Conservation (phyloP, 148 eudicot species). For the Fagopyrum esculentum region DNA sequence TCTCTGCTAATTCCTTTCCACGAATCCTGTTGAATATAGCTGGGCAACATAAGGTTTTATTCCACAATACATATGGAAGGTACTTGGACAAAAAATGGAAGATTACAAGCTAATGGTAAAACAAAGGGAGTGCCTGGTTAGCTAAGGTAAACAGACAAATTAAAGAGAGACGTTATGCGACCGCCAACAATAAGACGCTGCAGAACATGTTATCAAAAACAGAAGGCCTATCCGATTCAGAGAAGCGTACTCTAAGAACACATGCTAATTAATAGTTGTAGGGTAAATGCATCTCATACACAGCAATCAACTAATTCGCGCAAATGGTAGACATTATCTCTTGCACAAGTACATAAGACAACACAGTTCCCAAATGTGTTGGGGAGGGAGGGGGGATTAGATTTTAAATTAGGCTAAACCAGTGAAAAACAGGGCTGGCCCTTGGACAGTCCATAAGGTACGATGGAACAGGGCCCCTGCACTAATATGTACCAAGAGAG, state of each 20-base stretch:
- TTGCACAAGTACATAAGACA: not conserved
- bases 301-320: not conserved
- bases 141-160: not conserved
- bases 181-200: not conserved
- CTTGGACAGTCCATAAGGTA: too few species aligned
- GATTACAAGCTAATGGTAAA: not conserved
- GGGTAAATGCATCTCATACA: not conserved
- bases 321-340: too few species aligned
- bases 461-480: too few species aligned
- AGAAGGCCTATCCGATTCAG: too few species aligned
- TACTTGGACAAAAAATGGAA: not conserved
- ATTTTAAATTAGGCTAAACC: too few species aligned
- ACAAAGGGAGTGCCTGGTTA: not conserved
- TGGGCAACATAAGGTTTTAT: not conserved
- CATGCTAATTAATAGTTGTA: too few species aligned
- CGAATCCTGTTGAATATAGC: conserved; percentile 46
- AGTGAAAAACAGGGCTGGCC: too few species aligned
- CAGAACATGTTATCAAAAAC: not conserved
- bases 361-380: not conserved
- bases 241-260: not conserved
- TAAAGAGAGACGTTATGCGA: not conserved
- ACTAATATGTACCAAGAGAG: too few species aligned
- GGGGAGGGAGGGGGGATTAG: too few species aligned
- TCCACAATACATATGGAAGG: not conserved
- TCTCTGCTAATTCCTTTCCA: conserved; percentile 83